Evolutionary conservation across 2,329 filamentous ascomycete species (phyloP), one percentile per base, ranked within the genome.

Genomic region (Tolypocladium guangdongense): DNA sequence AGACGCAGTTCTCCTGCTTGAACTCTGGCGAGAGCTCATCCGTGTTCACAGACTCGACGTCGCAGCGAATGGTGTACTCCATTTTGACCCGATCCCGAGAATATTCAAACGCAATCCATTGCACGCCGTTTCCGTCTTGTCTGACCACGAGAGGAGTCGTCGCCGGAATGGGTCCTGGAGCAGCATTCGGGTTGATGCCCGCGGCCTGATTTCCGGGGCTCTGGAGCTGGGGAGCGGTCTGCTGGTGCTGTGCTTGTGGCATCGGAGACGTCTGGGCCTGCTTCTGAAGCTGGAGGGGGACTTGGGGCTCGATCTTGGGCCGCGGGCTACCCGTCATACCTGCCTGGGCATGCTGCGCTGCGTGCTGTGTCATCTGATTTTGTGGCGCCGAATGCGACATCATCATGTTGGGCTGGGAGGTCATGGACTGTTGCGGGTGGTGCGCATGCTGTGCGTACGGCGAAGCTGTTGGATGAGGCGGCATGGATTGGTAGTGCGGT

Each of bases 81-180:
- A 97, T 96, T 82, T 99, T 99, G 60, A 97, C 91, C 47, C 92
- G 81, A 66, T 99, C 92, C 56, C 92, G 84, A 12, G 92, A 97
- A 68, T 99, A 99, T 69, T 99, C 93, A 58, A 97, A 99, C 0
- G 90, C 90, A 64, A 97, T 97, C 93, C 93, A 97, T 70, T 97
- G 93, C 7, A 97, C 92, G 10, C 93, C 93, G 60, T 96, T 97
- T 65, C 89, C 87, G 63, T 97, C 93, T 70, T 97, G 92, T 60
- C 91, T 79, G 27, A 97, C 92, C 10, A 97, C 91, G 10, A 96
- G 76, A 0, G 93, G 93, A 0, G 93, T 97, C 3, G 93, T 99
- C 0, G 93, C 93, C 14, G 93, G 93, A 62, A 99, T 99, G 0
- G 93, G 93, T 2, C 93, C 93, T 7, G 93, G 93, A 1, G 93